Evolutionary conservation across 306 rosid genomes (phyloP).

Genomic region (Malus fusca): DNA sequence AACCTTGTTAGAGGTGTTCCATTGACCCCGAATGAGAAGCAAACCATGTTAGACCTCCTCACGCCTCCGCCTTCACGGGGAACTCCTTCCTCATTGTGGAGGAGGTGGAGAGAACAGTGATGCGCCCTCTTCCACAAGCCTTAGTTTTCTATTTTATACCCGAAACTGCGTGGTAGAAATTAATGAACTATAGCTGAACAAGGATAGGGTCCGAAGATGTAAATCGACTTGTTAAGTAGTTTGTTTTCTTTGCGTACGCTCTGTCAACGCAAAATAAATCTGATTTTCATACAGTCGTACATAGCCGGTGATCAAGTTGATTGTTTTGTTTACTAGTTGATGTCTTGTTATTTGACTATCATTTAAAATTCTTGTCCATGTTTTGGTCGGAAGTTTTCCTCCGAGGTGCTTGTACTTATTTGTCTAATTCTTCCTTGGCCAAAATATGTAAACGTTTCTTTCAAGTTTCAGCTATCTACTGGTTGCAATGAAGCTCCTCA

Average conservation of each 20-base stretch:
- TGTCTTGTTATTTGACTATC: not conserved
- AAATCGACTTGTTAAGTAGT: not conserved
- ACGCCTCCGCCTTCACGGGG: constrained; percentile 57
- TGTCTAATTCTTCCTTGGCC: no score
- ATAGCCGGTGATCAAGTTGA: not conserved
- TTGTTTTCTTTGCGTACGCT: not conserved
- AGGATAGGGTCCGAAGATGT: not conserved
- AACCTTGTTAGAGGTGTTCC: constrained; percentile 68
- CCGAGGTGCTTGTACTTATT: no score
- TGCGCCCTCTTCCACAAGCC: not conserved
- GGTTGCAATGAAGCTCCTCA: no score
- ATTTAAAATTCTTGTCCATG: not conserved
- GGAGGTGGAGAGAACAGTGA: constrained; percentile 50
- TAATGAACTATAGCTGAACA: not conserved
- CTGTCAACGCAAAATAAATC: not conserved
- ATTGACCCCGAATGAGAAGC: constrained; percentile 70
- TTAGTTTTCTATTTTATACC: not conserved
- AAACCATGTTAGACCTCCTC: constrained; percentile 76
- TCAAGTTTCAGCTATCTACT: no score
- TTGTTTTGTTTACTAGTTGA: not conserved
- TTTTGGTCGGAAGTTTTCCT: no score
- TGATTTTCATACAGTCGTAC: not conserved
- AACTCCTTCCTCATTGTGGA: constrained; percentile 46
- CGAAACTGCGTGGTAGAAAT: not conserved
- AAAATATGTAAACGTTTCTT: no score